Conservation (phyloP, 305 asterid genomes). For the Fraxinus latifolia region DNA sequence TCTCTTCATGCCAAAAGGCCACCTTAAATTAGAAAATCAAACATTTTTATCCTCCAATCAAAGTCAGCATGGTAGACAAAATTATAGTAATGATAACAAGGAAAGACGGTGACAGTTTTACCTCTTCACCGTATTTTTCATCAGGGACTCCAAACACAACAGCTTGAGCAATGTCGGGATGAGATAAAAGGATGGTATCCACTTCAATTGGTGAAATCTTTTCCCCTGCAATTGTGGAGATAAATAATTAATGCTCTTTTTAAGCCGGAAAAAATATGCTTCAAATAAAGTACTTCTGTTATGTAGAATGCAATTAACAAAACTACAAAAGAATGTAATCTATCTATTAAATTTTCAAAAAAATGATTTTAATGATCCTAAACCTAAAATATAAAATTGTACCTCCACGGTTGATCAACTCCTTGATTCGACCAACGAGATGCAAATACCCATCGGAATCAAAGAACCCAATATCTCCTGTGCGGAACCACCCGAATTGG, state of each 20-base stretch:
- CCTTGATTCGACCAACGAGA: constrained; percentile 95
- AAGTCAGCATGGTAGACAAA: neutral
- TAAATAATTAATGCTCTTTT: neutral
- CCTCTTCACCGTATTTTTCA: constrained; percentile 98
- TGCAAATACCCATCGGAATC: constrained; percentile 85
- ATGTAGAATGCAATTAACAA: neutral
- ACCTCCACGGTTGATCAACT: constrained; percentile 96
- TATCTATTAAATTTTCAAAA: neutral
- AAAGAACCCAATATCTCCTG: constrained; percentile 73
- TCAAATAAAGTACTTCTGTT: neutral
- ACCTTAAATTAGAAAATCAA: neutral
- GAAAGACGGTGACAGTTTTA: constrained; percentile 28
- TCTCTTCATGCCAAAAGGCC: neutral
- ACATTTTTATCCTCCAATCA: neutral
- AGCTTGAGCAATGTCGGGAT: constrained; percentile 77
- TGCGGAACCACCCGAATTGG: constrained; percentile 85
- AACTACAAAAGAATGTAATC: neutral
- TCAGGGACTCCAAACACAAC: constrained; percentile 95
- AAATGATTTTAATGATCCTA: neutral
- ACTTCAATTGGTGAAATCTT: constrained; percentile 96
- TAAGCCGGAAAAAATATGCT: neutral
- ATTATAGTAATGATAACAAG: neutral
- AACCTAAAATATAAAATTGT: constrained; percentile 12
- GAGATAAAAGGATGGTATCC: constrained; percentile 79
- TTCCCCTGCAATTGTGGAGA: constrained; percentile 54